phyloP scores from a whole-genome alignment of 2,329 filamentous ascomycete species.

The Ophiostoma himal-ulmi region DNA sequence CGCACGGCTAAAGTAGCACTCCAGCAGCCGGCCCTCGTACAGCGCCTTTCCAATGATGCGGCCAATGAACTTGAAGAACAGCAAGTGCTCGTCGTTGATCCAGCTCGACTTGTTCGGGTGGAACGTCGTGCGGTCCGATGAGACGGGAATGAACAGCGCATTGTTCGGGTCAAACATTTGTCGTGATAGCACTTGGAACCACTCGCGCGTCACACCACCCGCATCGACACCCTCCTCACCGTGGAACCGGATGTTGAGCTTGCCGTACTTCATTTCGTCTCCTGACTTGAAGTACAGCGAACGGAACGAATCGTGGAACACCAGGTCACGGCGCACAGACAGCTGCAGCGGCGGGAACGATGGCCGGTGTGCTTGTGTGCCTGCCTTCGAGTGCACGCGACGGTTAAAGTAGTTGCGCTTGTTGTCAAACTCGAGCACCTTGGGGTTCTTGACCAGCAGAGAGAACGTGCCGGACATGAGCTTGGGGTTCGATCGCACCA shows the following conservation, averaged over 20 bases:
- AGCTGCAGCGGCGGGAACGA: constrained; percentile 71
- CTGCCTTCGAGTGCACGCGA: constrained; percentile 68
- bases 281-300: constrained; percentile 95
- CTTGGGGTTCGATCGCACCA: constrained; percentile 93
- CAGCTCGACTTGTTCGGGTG: constrained; percentile 92
- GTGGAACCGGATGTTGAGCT: constrained; percentile 94
- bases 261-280: constrained; percentile 98
- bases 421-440: constrained; percentile 98
- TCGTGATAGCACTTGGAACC: constrained; percentile 95
- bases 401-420: constrained; percentile 99
- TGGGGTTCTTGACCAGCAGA: constrained; percentile 93
- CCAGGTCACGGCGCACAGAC: constrained; percentile 83
- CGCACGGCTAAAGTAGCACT: constrained; percentile 97
- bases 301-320: constrained; percentile 98
- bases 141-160: constrained; percentile 91
- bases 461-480: constrained; percentile 98
- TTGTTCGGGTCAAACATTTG: constrained; percentile 99
- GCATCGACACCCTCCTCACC: constrained; percentile 97
- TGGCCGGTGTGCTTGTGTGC: constrained; percentile 52
- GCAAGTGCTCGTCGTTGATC: constrained; percentile 90
- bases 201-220: constrained; percentile 93
- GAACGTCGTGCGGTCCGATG: constrained; percentile 95
- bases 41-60: constrained; percentile 97
- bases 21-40: constrained; percentile 90
- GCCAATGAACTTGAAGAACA: constrained; percentile 99